Percentiles rank a stretch among this genome's conserved stretches.
Conservation (phyloP, 306 rosid species). For the Inga laurina region DNA sequence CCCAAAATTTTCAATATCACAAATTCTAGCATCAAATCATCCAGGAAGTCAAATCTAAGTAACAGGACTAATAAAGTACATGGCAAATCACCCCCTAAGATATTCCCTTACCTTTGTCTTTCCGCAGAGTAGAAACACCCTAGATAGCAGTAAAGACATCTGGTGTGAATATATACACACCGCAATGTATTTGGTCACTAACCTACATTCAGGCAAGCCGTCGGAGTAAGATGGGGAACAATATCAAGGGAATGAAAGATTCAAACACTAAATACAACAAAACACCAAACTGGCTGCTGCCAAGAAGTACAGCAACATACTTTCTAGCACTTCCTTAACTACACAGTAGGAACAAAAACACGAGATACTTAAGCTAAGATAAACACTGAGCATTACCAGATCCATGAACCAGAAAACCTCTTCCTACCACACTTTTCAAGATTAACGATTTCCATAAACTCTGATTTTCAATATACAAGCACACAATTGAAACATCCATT, state of each 20-base stretch:
- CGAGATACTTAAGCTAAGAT: no score
- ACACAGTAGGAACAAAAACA: no score
- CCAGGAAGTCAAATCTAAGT: neutral
- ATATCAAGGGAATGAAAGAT: slow-evolving; percentile 2
- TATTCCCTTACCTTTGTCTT: slow-evolving; percentile 68
- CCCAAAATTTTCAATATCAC: neutral
- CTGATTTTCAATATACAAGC: no score
- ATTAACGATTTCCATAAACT: no score
- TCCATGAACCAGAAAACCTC: no score
- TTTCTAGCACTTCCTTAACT: no score
- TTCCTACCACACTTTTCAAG: no score
- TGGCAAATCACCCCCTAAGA: neutral
- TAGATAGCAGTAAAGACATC: slow-evolving; percentile 76
- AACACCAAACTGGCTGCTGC: no score
- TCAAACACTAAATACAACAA: slow-evolving; percentile 17
- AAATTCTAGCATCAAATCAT: neutral
- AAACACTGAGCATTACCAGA: no score
- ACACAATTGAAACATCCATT: no score
- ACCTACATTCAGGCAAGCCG: slow-evolving; percentile 60
- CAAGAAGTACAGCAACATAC: no score
- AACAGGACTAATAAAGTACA: neutral
- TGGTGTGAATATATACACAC: slow-evolving; percentile 90
- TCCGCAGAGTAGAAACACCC: slow-evolving; percentile 74
- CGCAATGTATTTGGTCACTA: slow-evolving; percentile 86
- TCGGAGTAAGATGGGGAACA: slow-evolving; percentile 13